A percentile compares a stretch with the other conserved stretches of the same genome.
Conservation (phyloP, 2,329 filamentous ascomycete genomes). For the Colletotrichum spinosum region DNA sequence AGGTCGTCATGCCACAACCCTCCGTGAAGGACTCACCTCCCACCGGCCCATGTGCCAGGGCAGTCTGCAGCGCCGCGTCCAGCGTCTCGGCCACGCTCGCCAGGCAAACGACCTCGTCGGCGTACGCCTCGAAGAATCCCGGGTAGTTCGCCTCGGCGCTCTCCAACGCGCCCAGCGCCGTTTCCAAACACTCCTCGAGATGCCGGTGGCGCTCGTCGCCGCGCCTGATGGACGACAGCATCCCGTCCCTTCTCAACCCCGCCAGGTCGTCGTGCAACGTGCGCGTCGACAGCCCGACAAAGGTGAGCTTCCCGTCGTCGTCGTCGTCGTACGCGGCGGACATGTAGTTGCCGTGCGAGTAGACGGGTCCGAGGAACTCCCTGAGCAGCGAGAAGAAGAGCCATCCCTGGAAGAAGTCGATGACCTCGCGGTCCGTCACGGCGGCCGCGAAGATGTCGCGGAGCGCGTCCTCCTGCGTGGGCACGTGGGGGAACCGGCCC, state of each 20-base stretch:
- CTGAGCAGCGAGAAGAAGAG: constrained; percentile 13
- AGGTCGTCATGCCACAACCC: background rate
- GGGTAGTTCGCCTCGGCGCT: constrained; percentile 1
- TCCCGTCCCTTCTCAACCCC: background rate
- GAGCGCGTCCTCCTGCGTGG: constrained; percentile 26
- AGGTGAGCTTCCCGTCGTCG: background rate
- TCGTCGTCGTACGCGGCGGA: background rate
- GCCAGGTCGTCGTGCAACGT: constrained; percentile 18
- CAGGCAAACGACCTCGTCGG: constrained; percentile 17
- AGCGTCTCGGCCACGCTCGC: constrained; percentile 27
- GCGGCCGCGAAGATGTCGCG: constrained; percentile 1
- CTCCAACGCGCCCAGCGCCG: background rate
- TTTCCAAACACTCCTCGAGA: constrained; percentile 4
- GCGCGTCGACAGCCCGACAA: constrained; percentile 1
- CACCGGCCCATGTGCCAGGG: constrained; percentile 15
- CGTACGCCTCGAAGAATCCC: constrained; percentile 2
- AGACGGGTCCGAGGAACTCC: constrained; percentile 1
- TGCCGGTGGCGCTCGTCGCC: constrained; percentile 9
- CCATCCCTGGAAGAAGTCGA: constrained; percentile 30
- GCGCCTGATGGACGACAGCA: background rate
- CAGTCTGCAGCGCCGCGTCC: constrained; percentile 16
- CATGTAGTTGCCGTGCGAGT: constrained; percentile 1
- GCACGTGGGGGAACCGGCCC: constrained; percentile 11
- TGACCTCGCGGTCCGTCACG: constrained; percentile 8
- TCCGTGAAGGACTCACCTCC: constrained; percentile 5